Evolutionary conservation across 2,329 filamentous ascomycete genomes (phyloP).

Genomic region (Fusarium poae): DNA sequence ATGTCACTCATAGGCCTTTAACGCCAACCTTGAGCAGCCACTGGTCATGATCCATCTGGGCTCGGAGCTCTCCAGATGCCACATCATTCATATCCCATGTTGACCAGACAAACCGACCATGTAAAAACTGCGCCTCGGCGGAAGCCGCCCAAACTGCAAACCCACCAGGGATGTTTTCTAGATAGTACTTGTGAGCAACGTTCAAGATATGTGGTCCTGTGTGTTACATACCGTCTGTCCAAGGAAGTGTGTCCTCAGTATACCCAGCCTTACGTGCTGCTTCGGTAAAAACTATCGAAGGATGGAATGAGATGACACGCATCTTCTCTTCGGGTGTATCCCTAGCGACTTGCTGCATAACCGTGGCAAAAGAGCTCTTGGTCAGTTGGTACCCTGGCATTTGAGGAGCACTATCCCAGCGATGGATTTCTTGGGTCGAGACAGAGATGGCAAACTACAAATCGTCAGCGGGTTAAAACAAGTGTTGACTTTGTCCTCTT

Average conservation of each 20-base stretch:
- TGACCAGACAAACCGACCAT: slow-evolving; percentile 61
- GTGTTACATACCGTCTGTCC: slow-evolving; percentile 31
- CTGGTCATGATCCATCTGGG: slow-evolving; percentile 29
- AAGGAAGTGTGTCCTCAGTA: slow-evolving; percentile 40
- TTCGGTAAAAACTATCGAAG: slow-evolving; percentile 55
- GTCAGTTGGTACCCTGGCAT: slow-evolving; percentile 54
- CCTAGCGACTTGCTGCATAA: slow-evolving; percentile 55
- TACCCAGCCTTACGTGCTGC: slow-evolving; percentile 42
- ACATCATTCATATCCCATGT: slow-evolving; percentile 67
- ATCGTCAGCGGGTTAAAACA: fast-evolving
- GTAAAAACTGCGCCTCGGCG: slow-evolving; percentile 60
- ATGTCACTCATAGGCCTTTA: slow-evolving; percentile 24
- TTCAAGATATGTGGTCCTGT: fast-evolving
- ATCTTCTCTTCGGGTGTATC: slow-evolving; percentile 51
- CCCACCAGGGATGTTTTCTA: slow-evolving; percentile 57
- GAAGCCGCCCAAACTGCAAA: slow-evolving; percentile 58
- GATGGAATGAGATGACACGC: slow-evolving; percentile 58
- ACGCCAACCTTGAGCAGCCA: slow-evolving; percentile 46
- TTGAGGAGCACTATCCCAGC: slow-evolving; percentile 37
- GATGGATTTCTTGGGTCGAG: slow-evolving; percentile 47
- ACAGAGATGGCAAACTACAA: slow-evolving; percentile 32
- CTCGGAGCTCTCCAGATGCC: slow-evolving; percentile 12
- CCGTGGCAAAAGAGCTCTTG: slow-evolving; percentile 54
- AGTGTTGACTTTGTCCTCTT: fast-evolving
- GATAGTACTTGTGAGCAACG: not conserved